Evolutionary conservation across 306 rosid genomes (phyloP).

Genomic region (Cercis canadensis): DNA sequence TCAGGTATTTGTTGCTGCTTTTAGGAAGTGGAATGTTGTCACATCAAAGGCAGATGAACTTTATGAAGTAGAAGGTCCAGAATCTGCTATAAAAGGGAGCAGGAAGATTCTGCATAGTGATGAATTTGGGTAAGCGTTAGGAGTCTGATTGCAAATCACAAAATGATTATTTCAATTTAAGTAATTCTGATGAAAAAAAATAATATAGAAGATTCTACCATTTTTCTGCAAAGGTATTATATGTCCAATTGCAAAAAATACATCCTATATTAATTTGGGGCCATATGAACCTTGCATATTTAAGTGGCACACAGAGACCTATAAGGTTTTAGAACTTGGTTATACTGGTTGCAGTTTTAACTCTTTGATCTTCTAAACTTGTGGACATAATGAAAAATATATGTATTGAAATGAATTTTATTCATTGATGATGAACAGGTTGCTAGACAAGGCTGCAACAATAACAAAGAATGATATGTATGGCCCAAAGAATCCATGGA

Average conservation of each 20-base stretch:
- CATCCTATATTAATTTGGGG: background rate
- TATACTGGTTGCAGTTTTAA: background rate
- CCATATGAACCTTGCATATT: background rate
- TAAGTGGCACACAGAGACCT: background rate
- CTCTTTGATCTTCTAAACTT: no score
- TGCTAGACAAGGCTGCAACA: no score
- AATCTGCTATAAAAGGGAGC: slow-evolving; percentile 65
- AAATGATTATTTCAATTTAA: background rate
- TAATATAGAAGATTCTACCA: background rate
- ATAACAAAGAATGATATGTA: no score
- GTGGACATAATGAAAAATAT: no score
- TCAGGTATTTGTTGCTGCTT: slow-evolving; percentile 51
- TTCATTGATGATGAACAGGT: no score
- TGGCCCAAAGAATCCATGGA: no score
- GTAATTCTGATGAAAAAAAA: background rate
- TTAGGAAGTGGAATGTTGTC: slow-evolving; percentile 46
- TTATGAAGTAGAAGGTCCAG: slow-evolving; percentile 54
- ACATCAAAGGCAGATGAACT: slow-evolving; percentile 35
- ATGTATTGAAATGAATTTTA: no score
- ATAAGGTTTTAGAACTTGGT: background rate
- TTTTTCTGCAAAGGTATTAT: background rate
- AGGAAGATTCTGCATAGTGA: slow-evolving; percentile 59
- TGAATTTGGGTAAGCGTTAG: slow-evolving; percentile 36
- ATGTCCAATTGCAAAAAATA: background rate
- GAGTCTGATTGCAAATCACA: background rate